Percentiles rank a stretch among this genome's conserved stretches.
Conservation (phyloP, 352 stramenopile species). For the Blastocystis sp. region DNA sequence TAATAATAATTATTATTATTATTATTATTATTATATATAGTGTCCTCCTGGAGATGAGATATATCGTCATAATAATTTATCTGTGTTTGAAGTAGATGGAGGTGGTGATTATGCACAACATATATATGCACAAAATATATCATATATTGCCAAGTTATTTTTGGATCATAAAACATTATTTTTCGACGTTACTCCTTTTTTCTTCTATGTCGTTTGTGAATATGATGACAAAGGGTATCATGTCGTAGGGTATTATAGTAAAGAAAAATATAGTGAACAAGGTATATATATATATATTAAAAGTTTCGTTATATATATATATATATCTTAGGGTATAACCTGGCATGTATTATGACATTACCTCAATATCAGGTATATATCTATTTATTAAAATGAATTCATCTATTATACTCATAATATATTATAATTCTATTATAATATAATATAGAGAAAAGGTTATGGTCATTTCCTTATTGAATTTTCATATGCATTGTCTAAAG, state of each 20-base stretch:
- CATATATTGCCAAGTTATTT: constrained; percentile 68
- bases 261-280: constrained; percentile 60
- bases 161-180: constrained; percentile 74
- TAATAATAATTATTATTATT: constrained; percentile 53
- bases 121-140: constrained; percentile 69
- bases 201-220: constrained; percentile 70
- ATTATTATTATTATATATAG: constrained; percentile 43
- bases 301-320: constrained; percentile 52
- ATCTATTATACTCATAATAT: too few species aligned
- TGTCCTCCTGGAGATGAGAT: constrained; percentile 61
- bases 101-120: constrained; percentile 43
- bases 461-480: constrained; percentile 68
- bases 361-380: constrained; percentile 61
- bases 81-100: constrained; percentile 67
- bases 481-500: constrained; percentile 64
- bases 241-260: constrained; percentile 68
- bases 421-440: too few species aligned
- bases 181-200: constrained; percentile 68
- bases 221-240: constrained; percentile 59
- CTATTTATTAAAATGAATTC: too few species aligned
- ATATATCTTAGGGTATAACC: constrained; percentile 68
- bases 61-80: constrained; percentile 44
- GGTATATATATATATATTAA: too few species aligned
- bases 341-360: constrained; percentile 71
- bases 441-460: constrained; percentile 65